Evolutionary conservation across 1,284 basidiomycete genomes (phyloP), one percentile per base, ranked within the genome.

Genomic region (Naganishia cerealis): DNA sequence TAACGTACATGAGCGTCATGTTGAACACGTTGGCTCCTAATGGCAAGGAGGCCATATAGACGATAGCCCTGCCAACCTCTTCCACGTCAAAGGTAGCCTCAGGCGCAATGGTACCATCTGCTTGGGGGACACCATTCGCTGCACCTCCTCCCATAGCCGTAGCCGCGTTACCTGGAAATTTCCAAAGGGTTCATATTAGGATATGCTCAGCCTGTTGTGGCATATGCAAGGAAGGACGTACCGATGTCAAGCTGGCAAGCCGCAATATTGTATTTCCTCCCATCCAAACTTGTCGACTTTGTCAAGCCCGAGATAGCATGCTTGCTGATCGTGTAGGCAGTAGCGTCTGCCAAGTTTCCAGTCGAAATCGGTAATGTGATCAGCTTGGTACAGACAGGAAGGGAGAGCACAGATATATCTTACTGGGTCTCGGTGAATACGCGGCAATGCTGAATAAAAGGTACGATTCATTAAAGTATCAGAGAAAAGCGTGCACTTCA

Each of bases 161-260:
- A 33, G 80, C 80, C 3, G 89, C 88, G 75, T 90, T 90, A 13
- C 89, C 88, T 88, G 69, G 12, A 12, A 10, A 1, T 12, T 12
- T 6, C 5, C 18, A 21, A 6, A 43, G 40, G 2, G 3, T 10
- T 2, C 18, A 26, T 8, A 21, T 40, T 33, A 56, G 62, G 54
- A 24, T 9, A 13, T n/a, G 16, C 29, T 7, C 12, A 46, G 2
- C 38, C 21, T 48, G n/a, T 8, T 24, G 57, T 18, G 9, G 40
- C 50, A 42, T 38, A 43, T 29, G 40, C 42, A 3, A 12, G 43
- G 53, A 16, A 13, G 38, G 21, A 57, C 75, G 58, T 68, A 87
- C 89, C 90, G 56, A 92, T 90, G 75, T 92, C 90, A 56, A 92
- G 86, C 75, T 92, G 88, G 0, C 88, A 89, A 74, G 86, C 87